Evolutionary conservation across 768 basidiomycete species (phyloP).

Genomic region (Hortiboletus flavorubellus): DNA sequence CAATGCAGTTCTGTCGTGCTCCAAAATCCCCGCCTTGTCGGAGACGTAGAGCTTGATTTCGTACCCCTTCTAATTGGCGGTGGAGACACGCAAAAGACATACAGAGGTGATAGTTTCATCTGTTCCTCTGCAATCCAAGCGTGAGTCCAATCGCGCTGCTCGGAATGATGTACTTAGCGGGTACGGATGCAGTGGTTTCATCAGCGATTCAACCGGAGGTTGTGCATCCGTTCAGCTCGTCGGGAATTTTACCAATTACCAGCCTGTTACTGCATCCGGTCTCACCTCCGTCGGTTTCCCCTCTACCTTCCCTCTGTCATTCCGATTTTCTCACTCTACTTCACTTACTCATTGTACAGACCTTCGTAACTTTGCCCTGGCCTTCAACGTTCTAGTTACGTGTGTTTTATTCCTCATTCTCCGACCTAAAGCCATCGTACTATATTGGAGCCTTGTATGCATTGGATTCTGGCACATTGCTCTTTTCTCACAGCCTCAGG

Average conservation of each 20-base stretch:
- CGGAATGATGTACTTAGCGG: conserved; percentile 6
- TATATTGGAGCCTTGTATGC: conserved; percentile 76
- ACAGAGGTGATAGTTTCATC: conserved; percentile 81
- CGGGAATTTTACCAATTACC: conserved; percentile 71
- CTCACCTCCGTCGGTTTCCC: conserved; percentile 73
- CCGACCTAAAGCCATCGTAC: conserved; percentile 63
- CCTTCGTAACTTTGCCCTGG: conserved; percentile 64
- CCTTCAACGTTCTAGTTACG: conserved; percentile 67
- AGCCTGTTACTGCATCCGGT: conserved; percentile 56
- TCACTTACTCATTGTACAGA: conserved; percentile 65
- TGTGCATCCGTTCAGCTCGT: conserved; percentile 66
- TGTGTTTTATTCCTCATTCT: conserved; percentile 68
- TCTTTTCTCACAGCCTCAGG: conserved; percentile 72
- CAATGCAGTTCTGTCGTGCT: conserved; percentile 61
- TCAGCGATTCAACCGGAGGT: conserved; percentile 66
- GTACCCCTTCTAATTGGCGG: conserved; percentile 84
- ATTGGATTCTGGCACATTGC: conserved; percentile 85
- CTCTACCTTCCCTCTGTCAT: conserved; percentile 70
- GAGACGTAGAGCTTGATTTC: conserved; percentile 59
- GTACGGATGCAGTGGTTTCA: conserved; percentile 49
- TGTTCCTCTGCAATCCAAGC: conserved; percentile 82
- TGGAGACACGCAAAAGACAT: conserved; percentile 66
- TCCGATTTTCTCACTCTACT: conserved; percentile 47
- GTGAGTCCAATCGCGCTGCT: conserved; percentile 39
- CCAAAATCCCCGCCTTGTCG: conserved; percentile 72